These are phyloP conservation scores for Candida peoriensis DNA, from an alignment of 805 yeast genomes.

Conservation along the genomic window DNA sequence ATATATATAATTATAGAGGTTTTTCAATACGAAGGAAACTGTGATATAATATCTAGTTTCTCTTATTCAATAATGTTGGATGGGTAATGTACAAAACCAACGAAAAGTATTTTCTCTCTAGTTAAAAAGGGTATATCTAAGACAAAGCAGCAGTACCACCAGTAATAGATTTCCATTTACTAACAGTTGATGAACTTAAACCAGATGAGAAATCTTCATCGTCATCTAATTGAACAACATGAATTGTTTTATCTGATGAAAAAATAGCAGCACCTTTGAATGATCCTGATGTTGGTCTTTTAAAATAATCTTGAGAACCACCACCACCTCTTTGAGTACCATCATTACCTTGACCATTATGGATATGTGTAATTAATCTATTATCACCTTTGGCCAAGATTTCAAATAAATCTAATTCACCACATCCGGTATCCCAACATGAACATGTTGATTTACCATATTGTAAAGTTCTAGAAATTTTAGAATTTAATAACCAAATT, in stretches of 20 bases:
- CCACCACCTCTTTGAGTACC: slow-evolving; percentile 68
- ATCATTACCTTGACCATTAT: slow-evolving; percentile 70
- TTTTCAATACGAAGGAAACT: too few relatives aligned
- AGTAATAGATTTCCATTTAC: slow-evolving; percentile 47
- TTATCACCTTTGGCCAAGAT: slow-evolving; percentile 70
- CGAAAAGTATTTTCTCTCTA: too few relatives aligned
- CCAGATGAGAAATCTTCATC: slow-evolving; percentile 43
- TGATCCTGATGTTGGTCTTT: slow-evolving; percentile 73
- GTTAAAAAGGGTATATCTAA: too few relatives aligned
- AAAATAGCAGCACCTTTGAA: slow-evolving; percentile 91
- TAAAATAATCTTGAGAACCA: slow-evolving; percentile 82
- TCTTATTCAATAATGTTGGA: too few relatives aligned
- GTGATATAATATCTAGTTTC: too few relatives aligned
- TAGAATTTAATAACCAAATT: slow-evolving; percentile 91
- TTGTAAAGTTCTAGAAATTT: slow-evolving; percentile 94
- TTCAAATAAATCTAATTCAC: slow-evolving; percentile 95
- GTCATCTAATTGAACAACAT: slow-evolving; percentile 59
- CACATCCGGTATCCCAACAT: slow-evolving; percentile 97
- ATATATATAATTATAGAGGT: too few relatives aligned
- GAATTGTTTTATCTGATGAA: slow-evolving; percentile 46
- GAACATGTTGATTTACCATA: slow-evolving; percentile 84
- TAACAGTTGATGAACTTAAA: slow-evolving; percentile 52
- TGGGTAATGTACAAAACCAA: too few relatives aligned
- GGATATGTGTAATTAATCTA: slow-evolving; percentile 76
- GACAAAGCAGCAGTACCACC: slow-evolving; percentile 46